Conservation (phyloP, 805 yeast species). For the Hanseniaspora valbyensis region DNA sequence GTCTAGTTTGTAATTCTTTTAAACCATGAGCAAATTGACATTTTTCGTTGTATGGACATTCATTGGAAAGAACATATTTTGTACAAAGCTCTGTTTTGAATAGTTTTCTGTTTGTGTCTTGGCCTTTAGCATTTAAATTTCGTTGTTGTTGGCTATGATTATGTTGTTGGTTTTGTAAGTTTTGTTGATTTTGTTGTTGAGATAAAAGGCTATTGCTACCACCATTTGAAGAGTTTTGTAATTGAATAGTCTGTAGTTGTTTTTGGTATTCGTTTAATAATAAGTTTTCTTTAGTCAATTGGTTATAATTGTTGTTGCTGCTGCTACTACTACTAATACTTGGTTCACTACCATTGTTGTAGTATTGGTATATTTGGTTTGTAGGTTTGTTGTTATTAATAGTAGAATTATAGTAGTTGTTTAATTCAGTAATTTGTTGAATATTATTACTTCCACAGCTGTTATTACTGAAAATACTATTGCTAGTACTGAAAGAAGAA, state of each 20-base stretch:
- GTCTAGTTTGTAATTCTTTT: conserved; percentile 59
- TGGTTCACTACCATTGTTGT: too few species aligned
- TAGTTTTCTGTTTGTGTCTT: conserved; percentile 45
- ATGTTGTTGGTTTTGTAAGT: too few species aligned
- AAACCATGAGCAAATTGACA: conserved; percentile 93
- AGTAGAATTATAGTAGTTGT: not conserved
- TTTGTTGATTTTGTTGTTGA: not conserved
- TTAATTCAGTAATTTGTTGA: conserved; percentile 11
- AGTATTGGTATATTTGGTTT: conserved; percentile 3
- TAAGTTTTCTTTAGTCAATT: conserved; percentile 5
- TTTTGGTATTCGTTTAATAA: conserved; percentile 1
- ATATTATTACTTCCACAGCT: conserved; percentile 1
- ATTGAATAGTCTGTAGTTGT: not conserved
- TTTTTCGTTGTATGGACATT: conserved; percentile 79
- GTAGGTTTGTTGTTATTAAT: not conserved
- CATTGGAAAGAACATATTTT: conserved; percentile 55
- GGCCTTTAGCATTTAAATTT: not conserved
- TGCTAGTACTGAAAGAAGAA: not conserved
- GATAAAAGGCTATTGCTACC: too few species aligned
- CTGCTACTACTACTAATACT: too few species aligned
- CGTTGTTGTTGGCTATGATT: not conserved
- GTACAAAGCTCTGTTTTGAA: conserved; percentile 88
- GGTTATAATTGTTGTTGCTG: not conserved
- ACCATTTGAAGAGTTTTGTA: too few species aligned
- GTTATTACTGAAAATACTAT: conserved; percentile 1